Percentiles rank a stretch among this genome's conserved stretches.
phyloP scores from a whole-genome alignment of 1,139 yeast genomes.

The Pichia sp. region DNA sequence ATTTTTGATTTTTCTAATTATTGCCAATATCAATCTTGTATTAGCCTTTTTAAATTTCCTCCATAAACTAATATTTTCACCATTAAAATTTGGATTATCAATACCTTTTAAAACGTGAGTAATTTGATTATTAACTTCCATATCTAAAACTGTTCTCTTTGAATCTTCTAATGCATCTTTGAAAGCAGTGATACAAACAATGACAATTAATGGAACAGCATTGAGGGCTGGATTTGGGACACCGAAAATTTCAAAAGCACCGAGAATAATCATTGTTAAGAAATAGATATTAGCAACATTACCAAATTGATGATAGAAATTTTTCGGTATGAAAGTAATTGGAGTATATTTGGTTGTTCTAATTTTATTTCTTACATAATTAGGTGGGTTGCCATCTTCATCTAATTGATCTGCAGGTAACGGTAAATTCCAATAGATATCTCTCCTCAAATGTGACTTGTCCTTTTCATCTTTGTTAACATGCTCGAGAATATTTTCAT shows the following conservation, averaged over 20 bases:
- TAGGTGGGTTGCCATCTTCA: constrained; percentile 42
- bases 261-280: constrained; percentile 71
- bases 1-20: constrained; percentile 27
- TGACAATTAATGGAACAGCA: constrained; percentile 90
- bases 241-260: constrained; percentile 86
- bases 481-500: constrained; percentile 15
- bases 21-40: constrained; percentile 29
- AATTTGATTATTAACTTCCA: constrained; percentile 79
- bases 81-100: constrained; percentile 70
- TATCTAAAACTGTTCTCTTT: constrained; percentile 69
- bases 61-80: constrained; percentile 58
- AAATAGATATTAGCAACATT: constrained; percentile 90
- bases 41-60: constrained; percentile 55
- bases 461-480: constrained; percentile 35
- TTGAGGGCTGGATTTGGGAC: constrained; percentile 84
- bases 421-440: constrained; percentile 59
- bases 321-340: constrained; percentile 78
- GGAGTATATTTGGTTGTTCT: constrained; percentile 96
- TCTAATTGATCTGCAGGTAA: constrained; percentile 60
- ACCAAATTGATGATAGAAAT: constrained; percentile 68
- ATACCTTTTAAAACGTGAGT: constrained; percentile 71
- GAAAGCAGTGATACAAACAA: constrained; percentile 78
- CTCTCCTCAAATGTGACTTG: constrained; percentile 39
- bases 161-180: constrained; percentile 95
- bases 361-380: constrained; percentile 80